These are phyloP conservation scores for Flaveria robusta DNA, from an alignment of 129 eudicot species.

Conservation along the genomic window DNA sequence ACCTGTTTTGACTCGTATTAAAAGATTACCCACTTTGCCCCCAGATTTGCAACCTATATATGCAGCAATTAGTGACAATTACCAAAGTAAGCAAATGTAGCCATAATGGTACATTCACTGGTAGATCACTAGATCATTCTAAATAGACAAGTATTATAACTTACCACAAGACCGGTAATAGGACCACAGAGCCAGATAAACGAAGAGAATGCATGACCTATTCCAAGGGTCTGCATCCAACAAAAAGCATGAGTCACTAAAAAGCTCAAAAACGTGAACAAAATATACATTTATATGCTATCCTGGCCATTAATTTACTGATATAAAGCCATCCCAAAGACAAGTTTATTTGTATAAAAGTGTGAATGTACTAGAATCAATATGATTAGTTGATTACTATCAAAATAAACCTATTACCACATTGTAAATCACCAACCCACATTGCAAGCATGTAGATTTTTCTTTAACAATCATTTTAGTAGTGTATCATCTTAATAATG, in stretches of 20 bases:
- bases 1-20: no score
- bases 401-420: not conserved
- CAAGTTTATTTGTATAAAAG: not conserved
- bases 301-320: not conserved
- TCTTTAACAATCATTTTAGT: no score
- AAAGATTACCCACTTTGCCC: no score
- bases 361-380: not conserved
- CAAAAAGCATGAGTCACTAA: not conserved
- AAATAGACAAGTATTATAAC: slow-evolving; percentile 24
- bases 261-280: not conserved
- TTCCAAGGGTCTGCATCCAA: not conserved
- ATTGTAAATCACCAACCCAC: no score
- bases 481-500: no score
- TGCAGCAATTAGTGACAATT: no score
- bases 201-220: slow-evolving; percentile 57
- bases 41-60: no score
- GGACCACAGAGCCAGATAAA: slow-evolving; percentile 99
- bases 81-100: no score
- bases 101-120: not conserved
- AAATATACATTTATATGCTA: not conserved
- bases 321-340: not conserved
- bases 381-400: not conserved
- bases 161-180: slow-evolving; percentile 96
- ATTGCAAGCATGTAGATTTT: no score
- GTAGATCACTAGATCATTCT: not conserved